These are phyloP conservation scores for Dipodascopsis uninucleata DNA, from an alignment of 805 yeast species.

Conservation along the genomic window DNA sequence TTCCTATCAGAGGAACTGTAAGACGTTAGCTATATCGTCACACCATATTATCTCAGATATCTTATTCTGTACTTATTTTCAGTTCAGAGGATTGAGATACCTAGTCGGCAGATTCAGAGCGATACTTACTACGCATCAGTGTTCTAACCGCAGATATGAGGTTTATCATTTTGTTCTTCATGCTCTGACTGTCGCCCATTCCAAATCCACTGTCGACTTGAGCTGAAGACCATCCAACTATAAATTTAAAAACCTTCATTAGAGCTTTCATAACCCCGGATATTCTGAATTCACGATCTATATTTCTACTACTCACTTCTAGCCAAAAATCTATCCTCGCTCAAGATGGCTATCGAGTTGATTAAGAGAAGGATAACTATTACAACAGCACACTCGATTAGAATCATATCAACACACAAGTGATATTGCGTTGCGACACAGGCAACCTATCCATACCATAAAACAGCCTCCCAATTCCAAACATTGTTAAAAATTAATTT, in stretches of 20 bases:
- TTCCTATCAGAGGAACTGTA: slow-evolving; percentile 62
- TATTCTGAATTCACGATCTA: neutral
- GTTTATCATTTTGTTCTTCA: slow-evolving; percentile 58
- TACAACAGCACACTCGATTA: too few relatives aligned
- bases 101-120: neutral
- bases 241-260: neutral
- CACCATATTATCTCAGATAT: too few relatives aligned
- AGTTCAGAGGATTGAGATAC: neutral
- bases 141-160: slow-evolving; percentile 74
- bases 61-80: neutral
- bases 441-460: too few relatives aligned
- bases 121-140: slow-evolving; percentile 55
- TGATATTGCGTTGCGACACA: too few relatives aligned
- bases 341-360: slow-evolving; percentile 72
- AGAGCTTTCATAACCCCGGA: neutral
- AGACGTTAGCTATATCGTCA: too few relatives aligned
- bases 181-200: slow-evolving; percentile 39
- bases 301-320: slow-evolving; percentile 44
- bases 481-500: slow-evolving; percentile 31
- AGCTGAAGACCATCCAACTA: slow-evolving; percentile 48
- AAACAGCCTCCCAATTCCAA: slow-evolving; percentile 39
- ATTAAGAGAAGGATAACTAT: slow-evolving; percentile 46
- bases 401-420: too few relatives aligned
- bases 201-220: slow-evolving; percentile 46
- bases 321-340: slow-evolving; percentile 74